Evolutionary conservation across 2,329 filamentous ascomycete genomes (phyloP).

Genomic region (Alternaria panax): DNA sequence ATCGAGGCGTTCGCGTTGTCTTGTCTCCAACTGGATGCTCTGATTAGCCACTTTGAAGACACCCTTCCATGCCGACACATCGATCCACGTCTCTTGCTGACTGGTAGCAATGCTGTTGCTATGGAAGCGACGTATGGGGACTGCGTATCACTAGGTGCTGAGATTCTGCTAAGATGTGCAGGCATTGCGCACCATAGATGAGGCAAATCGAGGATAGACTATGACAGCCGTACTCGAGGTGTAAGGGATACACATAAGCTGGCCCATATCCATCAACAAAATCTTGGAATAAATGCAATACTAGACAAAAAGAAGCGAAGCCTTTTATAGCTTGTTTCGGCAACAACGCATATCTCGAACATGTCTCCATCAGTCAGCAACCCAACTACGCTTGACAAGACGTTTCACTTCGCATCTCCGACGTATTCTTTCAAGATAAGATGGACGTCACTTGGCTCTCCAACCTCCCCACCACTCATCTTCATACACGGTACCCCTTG

Average conservation of each 20-base stretch:
- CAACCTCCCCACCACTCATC: constrained; percentile 18
- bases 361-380: background rate
- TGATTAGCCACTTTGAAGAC: background rate
- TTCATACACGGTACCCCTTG: constrained; percentile 36
- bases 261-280: background rate
- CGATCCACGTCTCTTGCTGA: background rate
- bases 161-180: background rate
- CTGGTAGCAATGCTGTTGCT: background rate
- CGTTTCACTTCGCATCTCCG: constrained; percentile 19
- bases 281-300: background rate
- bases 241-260: background rate
- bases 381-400: background rate
- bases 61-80: background rate
- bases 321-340: background rate
- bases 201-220: background rate
- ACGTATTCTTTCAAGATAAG: constrained; percentile 24
- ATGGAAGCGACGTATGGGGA: constrained; percentile 1
- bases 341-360: background rate
- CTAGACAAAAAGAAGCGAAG: background rate
- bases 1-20: background rate
- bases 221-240: background rate
- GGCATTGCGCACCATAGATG: background rate
- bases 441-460: constrained; percentile 23
- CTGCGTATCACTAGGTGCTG: background rate
- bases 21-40: background rate